Percentiles rank a stretch among this genome's conserved stretches.
These are phyloP conservation scores for Cladosporium sp. DNA, from an alignment of 2,329 filamentous ascomycete species.

Conservation along the genomic window DNA sequence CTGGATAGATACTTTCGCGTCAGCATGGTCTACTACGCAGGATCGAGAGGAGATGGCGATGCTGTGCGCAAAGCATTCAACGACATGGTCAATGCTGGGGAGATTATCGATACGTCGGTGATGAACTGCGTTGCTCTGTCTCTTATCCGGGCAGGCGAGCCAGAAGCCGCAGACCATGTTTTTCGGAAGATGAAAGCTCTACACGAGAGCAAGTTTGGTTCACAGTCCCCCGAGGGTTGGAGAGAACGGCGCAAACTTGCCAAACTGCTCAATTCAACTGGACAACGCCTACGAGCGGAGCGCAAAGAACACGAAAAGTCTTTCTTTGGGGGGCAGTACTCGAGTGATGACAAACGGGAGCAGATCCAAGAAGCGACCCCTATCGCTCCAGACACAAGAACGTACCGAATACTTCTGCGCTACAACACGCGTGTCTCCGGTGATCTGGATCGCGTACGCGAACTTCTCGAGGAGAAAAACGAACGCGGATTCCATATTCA, in stretches of 20 bases:
- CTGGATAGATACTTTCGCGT: constrained; percentile 81
- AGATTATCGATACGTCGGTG: constrained; percentile 83
- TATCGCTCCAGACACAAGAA: constrained; percentile 72
- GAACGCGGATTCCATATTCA: constrained; percentile 66
- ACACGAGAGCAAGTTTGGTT: constrained; percentile 43
- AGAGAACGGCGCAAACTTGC: constrained; percentile 45
- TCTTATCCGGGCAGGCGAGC: constrained; percentile 74
- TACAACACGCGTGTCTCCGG: constrained; percentile 70
- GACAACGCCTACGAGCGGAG: constrained; percentile 48
- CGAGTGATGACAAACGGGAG: constrained; percentile 34
- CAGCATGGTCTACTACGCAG: constrained; percentile 80
- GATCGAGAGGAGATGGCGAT: constrained; percentile 69
- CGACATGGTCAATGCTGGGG: constrained; percentile 78
- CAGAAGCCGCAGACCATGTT: constrained; percentile 72
- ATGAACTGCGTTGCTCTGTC: constrained; percentile 84
- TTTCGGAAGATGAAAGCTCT: constrained; percentile 80
- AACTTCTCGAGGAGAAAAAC: constrained; percentile 79
- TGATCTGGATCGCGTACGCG: constrained; percentile 68
- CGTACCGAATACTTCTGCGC: constrained; percentile 76
- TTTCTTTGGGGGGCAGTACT: constrained; percentile 34
- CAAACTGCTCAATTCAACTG: constrained; percentile 49
- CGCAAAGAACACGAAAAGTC: constrained; percentile 51
- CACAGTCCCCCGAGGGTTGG: constrained; percentile 42
- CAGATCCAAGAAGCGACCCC: constrained; percentile 65
- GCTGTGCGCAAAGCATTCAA: constrained; percentile 76